Evolutionary conservation across 108 stramenopile species (phyloP).

Genomic region (Fragilariopsis cylindrus): DNA sequence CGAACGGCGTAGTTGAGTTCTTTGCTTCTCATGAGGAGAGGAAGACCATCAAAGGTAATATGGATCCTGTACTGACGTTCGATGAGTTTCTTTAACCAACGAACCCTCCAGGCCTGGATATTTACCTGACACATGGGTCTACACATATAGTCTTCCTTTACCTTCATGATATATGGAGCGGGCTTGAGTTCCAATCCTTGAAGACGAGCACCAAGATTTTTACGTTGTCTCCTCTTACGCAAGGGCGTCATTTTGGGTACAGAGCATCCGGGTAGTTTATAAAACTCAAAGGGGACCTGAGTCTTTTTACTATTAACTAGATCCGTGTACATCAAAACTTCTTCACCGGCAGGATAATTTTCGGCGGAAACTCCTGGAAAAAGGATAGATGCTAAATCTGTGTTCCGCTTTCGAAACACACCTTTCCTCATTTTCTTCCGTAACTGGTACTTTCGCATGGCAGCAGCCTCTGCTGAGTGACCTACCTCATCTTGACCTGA

Average conservation of each 20-base stretch:
- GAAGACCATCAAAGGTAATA: constrained; percentile 83
- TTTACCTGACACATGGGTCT: constrained; percentile 57
- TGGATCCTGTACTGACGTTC: constrained; percentile 93
- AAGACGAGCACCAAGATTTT: constrained; percentile 76
- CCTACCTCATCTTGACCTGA: constrained; percentile 51
- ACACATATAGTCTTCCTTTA: constrained; percentile 48
- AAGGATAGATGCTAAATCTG: constrained; percentile 64
- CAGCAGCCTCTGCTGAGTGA: constrained; percentile 45
- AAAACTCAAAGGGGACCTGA: constrained; percentile 94
- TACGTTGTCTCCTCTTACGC: constrained; percentile 45
- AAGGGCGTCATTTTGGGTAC: constrained; percentile 32
- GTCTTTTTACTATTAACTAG: constrained; percentile 76
- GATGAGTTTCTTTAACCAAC: constrained; percentile 80
- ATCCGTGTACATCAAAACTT: constrained; percentile 71
- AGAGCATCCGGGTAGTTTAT: constrained; percentile 85
- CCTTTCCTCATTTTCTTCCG: constrained; percentile 79
- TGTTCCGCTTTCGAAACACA: constrained; percentile 55
- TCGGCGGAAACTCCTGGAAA: constrained; percentile 82
- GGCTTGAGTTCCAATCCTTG: constrained; percentile 68
- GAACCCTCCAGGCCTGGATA: constrained; percentile 55
- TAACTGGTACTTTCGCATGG: constrained; percentile 44
- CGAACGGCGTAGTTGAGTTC: constrained; percentile 68
- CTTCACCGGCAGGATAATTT: constrained; percentile 51
- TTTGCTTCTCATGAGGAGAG: constrained; percentile 67
- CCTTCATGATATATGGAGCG: constrained; percentile 63